Evolutionary conservation across 257 asterid species (phyloP), one percentile per base, ranked within the genome.

Genomic region (Schizonepeta tenuifolia): DNA sequence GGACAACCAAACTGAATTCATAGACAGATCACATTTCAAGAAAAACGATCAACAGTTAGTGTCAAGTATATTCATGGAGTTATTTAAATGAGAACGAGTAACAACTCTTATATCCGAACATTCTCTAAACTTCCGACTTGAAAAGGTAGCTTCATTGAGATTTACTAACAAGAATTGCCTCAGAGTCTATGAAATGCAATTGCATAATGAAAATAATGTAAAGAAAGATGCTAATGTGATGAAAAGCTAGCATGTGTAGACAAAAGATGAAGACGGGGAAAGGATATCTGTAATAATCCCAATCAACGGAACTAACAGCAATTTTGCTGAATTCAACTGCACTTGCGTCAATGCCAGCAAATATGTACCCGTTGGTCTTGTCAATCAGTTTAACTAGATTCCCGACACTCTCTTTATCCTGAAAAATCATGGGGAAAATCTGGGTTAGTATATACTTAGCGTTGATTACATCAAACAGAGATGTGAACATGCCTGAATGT

Each of bases 281-380:
- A 94, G 99, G 99, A 94, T 94, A 94, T 94, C 99, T 83, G 21
- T 90, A 86, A 73, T 95, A 95, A 73, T 95, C 99, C 95, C 96
- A 95, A 72, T 92, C 97, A 72, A 79, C 84, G 1, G 92, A 78
- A n/a, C 95, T 86, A 38, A 95, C 96, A 33, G 99, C 97, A 21
- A 94, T 76, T 84, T 94, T 94, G 88, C 99, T 91, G 83, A 94
- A 94, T 69, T 86, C 99, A 24, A 91, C 88, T 9, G 97, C 98
- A 72, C 89, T 92, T 43, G 86, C 91, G 14, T 95, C 97, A 13
- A 91, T 88, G 73, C 98, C 86, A 10, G 92, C 89, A 74, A 92
- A 95, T 83, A 95, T 88, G 75, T 90, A 95, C 22, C 99, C 99
- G 15, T 92, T 95, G 85, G 78, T 86, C 89, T 95, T 92, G 92